Evolutionary conservation across 1,139 yeast genomes (phyloP), one percentile per base, ranked within the genome.

Genomic region (Saccharomyces uvarum): DNA sequence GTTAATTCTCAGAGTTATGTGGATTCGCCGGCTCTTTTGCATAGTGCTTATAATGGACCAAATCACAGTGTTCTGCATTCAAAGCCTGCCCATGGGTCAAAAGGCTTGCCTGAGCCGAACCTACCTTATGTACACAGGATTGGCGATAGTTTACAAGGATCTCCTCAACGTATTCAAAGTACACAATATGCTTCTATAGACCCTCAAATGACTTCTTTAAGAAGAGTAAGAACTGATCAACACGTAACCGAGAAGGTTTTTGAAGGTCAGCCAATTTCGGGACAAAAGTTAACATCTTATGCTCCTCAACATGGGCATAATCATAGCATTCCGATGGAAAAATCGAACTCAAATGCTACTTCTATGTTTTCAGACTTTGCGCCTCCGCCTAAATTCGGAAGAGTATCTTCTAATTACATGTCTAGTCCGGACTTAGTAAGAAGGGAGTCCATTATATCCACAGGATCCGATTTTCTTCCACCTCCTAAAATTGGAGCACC

Each of bases 201-300:
- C 2, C 31, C 52, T 7, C 53, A 48, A 31, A 28, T 21, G 19
- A 19, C 32, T 56, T 26, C 38, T 19, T 33, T 51, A n/a, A 50
- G 60, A 51, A 57, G 55, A 29, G 58, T 55, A 2, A 55, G 51
- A 33, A 57, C 60, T 9, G 57, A 56, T 42, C 59, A 57, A 24
- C 29, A 41, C 11, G 14, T 27, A 19, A 31, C n/a, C n/a, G 11
- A 47, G 8, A 33, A 32, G 14, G 31, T 19, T 26, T 46, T 42
- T 9, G 16, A 21, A 5, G 16, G 27, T 13, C 13, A 28, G 1
- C 21, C 24, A 31, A 24, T 13, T 33, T 14, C n/a, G 11, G 24
- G 14, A n/a, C 42, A 50, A 42, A 31, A 41, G 31, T 4, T 33
- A 24, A 3, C 16, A n/a, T 6, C 32, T 47, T n/a, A 28, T 24